phyloP scores from a whole-genome alignment of 345 rosid genomes.

The Murraya koenigii region DNA sequence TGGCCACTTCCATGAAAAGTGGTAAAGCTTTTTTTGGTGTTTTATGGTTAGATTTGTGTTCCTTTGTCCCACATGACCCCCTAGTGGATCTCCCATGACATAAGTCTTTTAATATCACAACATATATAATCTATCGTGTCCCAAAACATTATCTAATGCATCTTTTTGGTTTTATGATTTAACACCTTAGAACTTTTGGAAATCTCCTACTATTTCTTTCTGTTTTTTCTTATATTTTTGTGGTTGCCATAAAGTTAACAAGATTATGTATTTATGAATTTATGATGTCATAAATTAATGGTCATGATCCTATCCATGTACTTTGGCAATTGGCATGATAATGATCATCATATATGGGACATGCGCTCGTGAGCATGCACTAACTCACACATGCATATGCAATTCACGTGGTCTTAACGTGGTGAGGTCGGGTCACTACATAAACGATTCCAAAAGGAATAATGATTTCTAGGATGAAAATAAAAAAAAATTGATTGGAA shows the following conservation, averaged over 20 bases:
- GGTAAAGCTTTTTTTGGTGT: slow-evolving; percentile 46
- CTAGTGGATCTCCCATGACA: slow-evolving; percentile 18
- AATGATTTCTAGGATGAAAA: slow-evolving; percentile 7
- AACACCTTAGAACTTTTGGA: neutral
- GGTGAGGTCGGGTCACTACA: slow-evolving; percentile 32
- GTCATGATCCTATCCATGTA: neutral
- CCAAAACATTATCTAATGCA: slow-evolving; percentile 3
- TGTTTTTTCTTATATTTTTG: neutral
- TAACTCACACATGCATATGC: slow-evolving; percentile 27
- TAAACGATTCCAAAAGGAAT: slow-evolving; percentile 12
- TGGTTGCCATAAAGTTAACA: neutral
- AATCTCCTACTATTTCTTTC: neutral
- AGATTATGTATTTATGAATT: slow-evolving; percentile 1
- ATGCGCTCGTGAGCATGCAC: slow-evolving; percentile 19
- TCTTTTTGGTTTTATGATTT: neutral
- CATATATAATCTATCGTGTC: neutral
- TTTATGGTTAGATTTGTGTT: slow-evolving; percentile 39
- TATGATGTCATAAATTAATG: slow-evolving; percentile 9
- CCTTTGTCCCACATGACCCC: slow-evolving; percentile 24
- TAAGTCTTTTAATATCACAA: neutral
- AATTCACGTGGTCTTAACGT: slow-evolving; percentile 44
- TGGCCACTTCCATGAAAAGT: slow-evolving; percentile 43
- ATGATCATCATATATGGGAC: slow-evolving; percentile 16
- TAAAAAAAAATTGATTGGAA: neutral
- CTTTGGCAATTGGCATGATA: neutral